Evolutionary conservation across 768 basidiomycete species (phyloP).

Genomic region (Tulasnella sp.): DNA sequence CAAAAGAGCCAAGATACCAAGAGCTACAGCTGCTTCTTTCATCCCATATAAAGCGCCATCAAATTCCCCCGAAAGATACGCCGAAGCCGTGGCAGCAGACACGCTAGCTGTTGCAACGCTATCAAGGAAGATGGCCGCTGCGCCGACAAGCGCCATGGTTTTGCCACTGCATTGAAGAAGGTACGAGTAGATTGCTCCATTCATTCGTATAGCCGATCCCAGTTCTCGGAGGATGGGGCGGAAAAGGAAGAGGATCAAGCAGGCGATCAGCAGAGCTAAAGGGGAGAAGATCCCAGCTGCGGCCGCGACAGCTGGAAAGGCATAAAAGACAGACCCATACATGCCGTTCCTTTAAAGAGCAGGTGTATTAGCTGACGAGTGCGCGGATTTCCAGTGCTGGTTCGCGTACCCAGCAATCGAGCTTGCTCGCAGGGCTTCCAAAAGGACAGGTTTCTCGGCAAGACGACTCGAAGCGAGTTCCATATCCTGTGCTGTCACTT

Average conservation of each 20-base stretch:
- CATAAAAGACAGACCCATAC: constrained; percentile 56
- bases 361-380: constrained; percentile 51
- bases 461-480: constrained; percentile 46
- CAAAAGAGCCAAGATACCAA: constrained; percentile 60
- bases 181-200: constrained; percentile 73
- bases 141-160: constrained; percentile 63
- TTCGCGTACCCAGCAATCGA: constrained; percentile 60
- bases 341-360: background rate
- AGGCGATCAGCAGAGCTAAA: constrained; percentile 59
- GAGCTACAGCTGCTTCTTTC: constrained; percentile 55
- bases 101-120: constrained; percentile 70
- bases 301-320: constrained; percentile 65
- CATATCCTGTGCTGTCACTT: constrained; percentile 46
- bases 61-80: constrained; percentile 69
- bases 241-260: constrained; percentile 67
- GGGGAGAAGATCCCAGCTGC: constrained; percentile 57
- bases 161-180: constrained; percentile 68
- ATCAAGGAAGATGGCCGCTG: constrained; percentile 69
- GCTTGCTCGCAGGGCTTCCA: constrained; percentile 58
- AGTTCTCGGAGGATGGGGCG: constrained; percentile 76
- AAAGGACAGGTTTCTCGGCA: constrained; percentile 45
- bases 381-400: constrained; percentile 63
- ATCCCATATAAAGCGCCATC: constrained; percentile 51
- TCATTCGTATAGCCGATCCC: constrained; percentile 67
- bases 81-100: constrained; percentile 71